Percentiles rank a stretch among this genome's conserved stretches.
phyloP scores from a whole-genome alignment of 1,284 basidiomycete genomes.

The Stereum hirsutum region DNA sequence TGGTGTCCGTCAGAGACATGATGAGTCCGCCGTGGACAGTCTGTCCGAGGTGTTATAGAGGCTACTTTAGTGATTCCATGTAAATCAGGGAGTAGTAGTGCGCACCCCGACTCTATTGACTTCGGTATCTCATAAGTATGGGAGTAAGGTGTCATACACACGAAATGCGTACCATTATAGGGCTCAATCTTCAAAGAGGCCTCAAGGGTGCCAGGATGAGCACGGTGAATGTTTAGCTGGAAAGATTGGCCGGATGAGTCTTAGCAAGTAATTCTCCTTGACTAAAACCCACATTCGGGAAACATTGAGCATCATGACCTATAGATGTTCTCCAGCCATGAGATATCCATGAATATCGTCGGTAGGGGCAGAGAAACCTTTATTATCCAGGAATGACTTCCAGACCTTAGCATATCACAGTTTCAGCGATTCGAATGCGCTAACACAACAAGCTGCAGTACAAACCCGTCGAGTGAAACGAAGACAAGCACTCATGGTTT shows the following conservation, averaged over 20 bases:
- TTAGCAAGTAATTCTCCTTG: constrained; percentile 1
- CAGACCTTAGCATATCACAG: constrained; percentile 55
- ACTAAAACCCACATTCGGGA: constrained; percentile 53
- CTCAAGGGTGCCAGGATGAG: constrained; percentile 56
- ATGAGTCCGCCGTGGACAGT: constrained; percentile 81
- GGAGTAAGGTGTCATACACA: background rate
- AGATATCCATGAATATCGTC: background rate
- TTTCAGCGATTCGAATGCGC: constrained; percentile 2
- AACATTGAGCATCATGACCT: constrained; percentile 74
- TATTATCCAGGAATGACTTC: constrained; percentile 69
- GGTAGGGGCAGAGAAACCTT: constrained; percentile 29
- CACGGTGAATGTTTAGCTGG: constrained; percentile 55
- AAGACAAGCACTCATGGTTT: constrained; percentile 53
- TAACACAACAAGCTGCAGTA: background rate
- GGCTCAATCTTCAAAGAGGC: constrained; percentile 63
- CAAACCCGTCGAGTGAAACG: constrained; percentile 55
- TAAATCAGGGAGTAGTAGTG: too few relatives aligned
- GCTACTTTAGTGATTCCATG: too few relatives aligned
- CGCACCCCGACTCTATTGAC: constrained; percentile 71
- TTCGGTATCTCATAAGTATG: constrained; percentile 14
- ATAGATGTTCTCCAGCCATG: constrained; percentile 3
- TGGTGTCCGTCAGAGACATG: constrained; percentile 76
- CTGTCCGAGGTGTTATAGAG: constrained; percentile 18
- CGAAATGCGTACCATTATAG: constrained; percentile 51
- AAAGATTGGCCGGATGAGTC: background rate